Conservation (phyloP, 1,284 basidiomycete species). For the Tylopilus sp. region DNA sequence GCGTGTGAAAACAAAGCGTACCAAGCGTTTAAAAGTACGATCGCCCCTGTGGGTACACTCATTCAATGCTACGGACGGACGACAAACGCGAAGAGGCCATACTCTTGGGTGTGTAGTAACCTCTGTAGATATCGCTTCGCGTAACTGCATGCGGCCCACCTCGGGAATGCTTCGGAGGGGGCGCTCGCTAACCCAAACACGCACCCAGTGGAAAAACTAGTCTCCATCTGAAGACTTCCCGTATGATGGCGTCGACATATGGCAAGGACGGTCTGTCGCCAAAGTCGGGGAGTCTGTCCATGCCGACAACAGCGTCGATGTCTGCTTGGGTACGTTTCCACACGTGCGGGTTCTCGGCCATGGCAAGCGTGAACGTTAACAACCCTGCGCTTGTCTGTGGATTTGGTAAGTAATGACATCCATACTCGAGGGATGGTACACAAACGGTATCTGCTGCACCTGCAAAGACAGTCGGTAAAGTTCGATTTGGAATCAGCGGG, state of each 20-base stretch:
- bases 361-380: slow-evolving; percentile 31
- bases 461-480: neutral
- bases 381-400: slow-evolving; percentile 12
- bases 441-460: slow-evolving; percentile 16
- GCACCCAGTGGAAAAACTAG: slow-evolving; percentile 13
- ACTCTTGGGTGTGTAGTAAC: slow-evolving; percentile 26
- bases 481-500: neutral
- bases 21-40: slow-evolving; percentile 18
- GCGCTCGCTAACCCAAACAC: neutral
- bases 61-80: neutral
- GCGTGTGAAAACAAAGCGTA: neutral
- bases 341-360: slow-evolving; percentile 33
- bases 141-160: slow-evolving; percentile 9
- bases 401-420: neutral
- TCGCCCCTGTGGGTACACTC: slow-evolving; percentile 1
- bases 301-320: slow-evolving; percentile 37
- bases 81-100: slow-evolving; percentile 4
- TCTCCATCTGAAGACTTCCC: slow-evolving; percentile 33
- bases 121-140: slow-evolving; percentile 15
- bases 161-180: neutral
- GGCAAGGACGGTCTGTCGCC: slow-evolving; percentile 36
- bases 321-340: slow-evolving; percentile 36
- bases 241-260: slow-evolving; percentile 37
- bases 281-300: slow-evolving; percentile 37
- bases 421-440: neutral